phyloP scores from a whole-genome alignment of 1,139 yeast species.

The Blastobotrys persicus region DNA sequence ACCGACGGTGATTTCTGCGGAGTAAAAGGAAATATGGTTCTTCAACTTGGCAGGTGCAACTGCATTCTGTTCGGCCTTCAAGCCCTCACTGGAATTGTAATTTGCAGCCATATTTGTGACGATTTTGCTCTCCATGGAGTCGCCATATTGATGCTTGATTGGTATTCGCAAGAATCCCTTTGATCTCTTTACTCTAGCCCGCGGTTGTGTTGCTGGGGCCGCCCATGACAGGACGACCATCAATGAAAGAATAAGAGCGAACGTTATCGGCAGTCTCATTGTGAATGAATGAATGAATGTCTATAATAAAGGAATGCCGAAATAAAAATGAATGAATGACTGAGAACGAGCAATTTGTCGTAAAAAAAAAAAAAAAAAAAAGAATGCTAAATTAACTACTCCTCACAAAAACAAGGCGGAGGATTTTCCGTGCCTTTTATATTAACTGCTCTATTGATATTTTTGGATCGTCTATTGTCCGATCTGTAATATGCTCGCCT shows the following conservation, averaged over 20 bases:
- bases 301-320: not conserved
- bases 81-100: not conserved
- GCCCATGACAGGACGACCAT: conserved; percentile 2
- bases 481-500: conserved; percentile 4
- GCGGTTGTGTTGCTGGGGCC: not conserved
- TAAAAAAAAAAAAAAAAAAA: not conserved
- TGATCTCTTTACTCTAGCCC: not conserved
- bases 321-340: not conserved
- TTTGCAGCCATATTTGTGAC: not conserved
- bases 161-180: conserved; percentile 5
- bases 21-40: conserved; percentile 17
- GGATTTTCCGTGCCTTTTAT: not conserved
- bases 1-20: conserved; percentile 20
- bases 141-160: conserved; percentile 1
- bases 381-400: not conserved
- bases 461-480: conserved; percentile 1
- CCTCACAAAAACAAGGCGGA: not conserved
- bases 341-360: not conserved
- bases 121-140: not conserved
- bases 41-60: conserved; percentile 4
- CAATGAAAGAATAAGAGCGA: not conserved
- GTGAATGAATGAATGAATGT: not conserved
- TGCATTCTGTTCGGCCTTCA: not conserved
- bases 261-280: not conserved
- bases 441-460: not conserved